phyloP scores from a whole-genome alignment of 2,329 filamentous ascomycete genomes.

The Fusarium hainanense region DNA sequence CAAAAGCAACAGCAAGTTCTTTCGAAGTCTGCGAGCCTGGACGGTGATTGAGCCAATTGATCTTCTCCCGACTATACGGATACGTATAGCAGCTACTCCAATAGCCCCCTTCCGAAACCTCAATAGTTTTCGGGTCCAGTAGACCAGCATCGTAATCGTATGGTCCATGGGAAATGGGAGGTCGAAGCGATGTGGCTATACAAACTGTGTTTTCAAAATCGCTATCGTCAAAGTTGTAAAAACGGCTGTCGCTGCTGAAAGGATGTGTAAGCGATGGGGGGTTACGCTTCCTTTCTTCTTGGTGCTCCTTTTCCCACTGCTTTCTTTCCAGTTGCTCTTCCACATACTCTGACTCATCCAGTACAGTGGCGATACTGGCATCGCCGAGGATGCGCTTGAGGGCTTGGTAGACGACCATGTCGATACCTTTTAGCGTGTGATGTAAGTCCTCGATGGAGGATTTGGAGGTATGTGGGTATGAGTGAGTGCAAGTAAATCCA shows the following conservation, averaged over 20 bases:
- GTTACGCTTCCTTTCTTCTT: too few species aligned
- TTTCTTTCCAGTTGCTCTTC: fast-evolving
- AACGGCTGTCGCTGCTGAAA: neutral
- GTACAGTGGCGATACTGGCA: constrained; percentile 3
- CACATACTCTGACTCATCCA: constrained; percentile 3
- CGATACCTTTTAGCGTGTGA: constrained; percentile 57
- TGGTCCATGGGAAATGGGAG: neutral
- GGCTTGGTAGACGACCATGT: constrained; percentile 55
- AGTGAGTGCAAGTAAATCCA: constrained; percentile 59
- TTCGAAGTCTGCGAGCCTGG: neutral
- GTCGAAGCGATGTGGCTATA: fast-evolving
- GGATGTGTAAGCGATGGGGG: too few species aligned
- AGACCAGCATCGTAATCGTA: neutral
- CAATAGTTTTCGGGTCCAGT: neutral
- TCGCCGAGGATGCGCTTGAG: constrained; percentile 12
- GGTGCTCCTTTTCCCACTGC: neutral
- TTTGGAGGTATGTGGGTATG: constrained; percentile 56
- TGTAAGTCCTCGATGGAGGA: constrained; percentile 45
- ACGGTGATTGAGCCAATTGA: constrained; percentile 24
- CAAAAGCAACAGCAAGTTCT: constrained; percentile 16
- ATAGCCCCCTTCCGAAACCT: neutral
- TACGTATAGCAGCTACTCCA: neutral
- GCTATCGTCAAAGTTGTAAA: neutral
- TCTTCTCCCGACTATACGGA: neutral
- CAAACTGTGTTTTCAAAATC: neutral